Evolutionary conservation across 495 filamentous ascomycete species (phyloP).

Genomic region (Pyronema omphalodes): DNA sequence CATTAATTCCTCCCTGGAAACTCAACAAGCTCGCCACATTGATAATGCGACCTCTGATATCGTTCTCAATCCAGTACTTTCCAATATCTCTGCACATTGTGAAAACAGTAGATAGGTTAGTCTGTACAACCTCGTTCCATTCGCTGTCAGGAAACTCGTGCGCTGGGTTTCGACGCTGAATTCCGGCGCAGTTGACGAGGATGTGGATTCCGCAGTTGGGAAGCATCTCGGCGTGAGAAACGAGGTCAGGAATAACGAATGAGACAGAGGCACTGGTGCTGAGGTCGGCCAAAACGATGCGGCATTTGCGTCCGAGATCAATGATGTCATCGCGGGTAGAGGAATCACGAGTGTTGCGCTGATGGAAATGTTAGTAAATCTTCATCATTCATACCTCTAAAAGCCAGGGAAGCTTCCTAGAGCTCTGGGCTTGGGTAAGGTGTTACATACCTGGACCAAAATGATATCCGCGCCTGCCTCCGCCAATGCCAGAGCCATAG

Average conservation of each 20-base stretch:
- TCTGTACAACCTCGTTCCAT: constrained; percentile 71
- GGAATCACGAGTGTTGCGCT: constrained; percentile 50
- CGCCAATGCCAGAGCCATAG: constrained; percentile 63
- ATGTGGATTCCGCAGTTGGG: constrained; percentile 34
- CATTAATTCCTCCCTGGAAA: constrained; percentile 82
- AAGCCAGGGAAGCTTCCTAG: not conserved
- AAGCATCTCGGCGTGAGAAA: constrained; percentile 31
- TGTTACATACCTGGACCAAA: constrained; percentile 37
- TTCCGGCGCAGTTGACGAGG: constrained; percentile 71
- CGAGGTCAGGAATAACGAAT: constrained; percentile 40
- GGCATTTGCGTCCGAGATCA: constrained; percentile 44
- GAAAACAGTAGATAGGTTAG: constrained; percentile 73
- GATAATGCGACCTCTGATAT: constrained; percentile 52
- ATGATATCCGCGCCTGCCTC: constrained; percentile 73
- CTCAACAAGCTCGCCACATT: constrained; percentile 71
- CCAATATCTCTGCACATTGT: constrained; percentile 67
- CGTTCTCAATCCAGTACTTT: constrained; percentile 54
- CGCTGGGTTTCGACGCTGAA: constrained; percentile 61
- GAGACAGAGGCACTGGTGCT: constrained; percentile 40
- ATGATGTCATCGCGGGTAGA: constrained; percentile 43
- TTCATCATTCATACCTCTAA: too few species aligned
- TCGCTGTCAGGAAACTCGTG: constrained; percentile 63
- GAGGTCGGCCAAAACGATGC: constrained; percentile 60
- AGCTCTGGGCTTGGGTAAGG: not conserved
- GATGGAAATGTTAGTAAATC: not conserved